Base-by-base conservation (phyloP, 768 basidiomycete species). In the Pulveroboletus ravenelii region DNA sequence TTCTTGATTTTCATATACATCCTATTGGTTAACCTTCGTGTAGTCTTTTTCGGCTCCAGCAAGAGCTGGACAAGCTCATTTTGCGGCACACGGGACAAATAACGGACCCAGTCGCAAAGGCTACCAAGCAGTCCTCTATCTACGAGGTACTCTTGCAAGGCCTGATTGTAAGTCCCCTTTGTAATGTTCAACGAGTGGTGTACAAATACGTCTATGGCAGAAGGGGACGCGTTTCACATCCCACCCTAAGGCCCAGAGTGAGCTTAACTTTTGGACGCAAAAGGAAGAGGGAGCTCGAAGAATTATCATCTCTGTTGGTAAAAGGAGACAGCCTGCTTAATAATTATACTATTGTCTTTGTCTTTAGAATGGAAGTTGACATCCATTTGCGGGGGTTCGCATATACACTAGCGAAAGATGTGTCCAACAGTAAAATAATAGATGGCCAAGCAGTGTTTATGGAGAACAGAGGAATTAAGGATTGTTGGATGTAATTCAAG, bases 201-300 rank as follows among this genome's bases (percentile, higher is more conserved):
- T 32, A 43, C 39, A 56, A 42, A 50, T 17, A 10, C 29, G 50
- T 36, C 36, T 42, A 35, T 1, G 52, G 37, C 59, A 87, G 85
- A 81, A 77, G 62, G 85, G 81, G 9, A 80, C 83, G 1, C 82
- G 81, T 39, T 74, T 82, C 39, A 83, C 80, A 2, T 84, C 83
- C 6, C 93, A 96, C 65, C 82, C 87, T 2, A 91, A 91, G 64
- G 78, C 87, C 1, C 93, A 95, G 63, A 80, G 81, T 51, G 94
- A 97, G 62, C 78, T 93, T 36, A 82, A 81, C 5, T 92, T 85
- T 66, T 96, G 93, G 88, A 78, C 87, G 4, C 82, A 90, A 56
- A 75, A 87, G 49, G 89, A 93, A 60, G 93, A 93, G 62, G 85
- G 89, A 58, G 82, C 89, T 32, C 73, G 78, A 56, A 71, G 82